These are phyloP conservation scores for Ascochyta pisi DNA, from an alignment of 2,329 filamentous ascomycete genomes.

Conservation along the genomic window DNA sequence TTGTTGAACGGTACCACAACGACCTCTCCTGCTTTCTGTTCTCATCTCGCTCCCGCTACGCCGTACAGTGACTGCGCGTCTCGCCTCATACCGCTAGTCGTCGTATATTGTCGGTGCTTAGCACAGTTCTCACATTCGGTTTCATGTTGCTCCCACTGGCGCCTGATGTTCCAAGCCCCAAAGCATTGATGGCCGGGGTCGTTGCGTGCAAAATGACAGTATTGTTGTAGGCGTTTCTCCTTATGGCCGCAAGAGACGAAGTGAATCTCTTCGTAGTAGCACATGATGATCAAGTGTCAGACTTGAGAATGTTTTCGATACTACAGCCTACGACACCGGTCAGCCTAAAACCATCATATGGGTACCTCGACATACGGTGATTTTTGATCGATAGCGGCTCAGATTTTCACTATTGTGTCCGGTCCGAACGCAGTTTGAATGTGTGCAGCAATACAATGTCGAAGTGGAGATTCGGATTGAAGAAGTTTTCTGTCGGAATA, in stretches of 20 bases:
- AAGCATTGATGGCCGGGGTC: constrained; percentile 73
- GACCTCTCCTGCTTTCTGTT: background rate
- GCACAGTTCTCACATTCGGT: constrained; percentile 27
- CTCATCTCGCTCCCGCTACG: background rate
- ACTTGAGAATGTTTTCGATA: background rate
- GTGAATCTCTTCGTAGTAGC: constrained; percentile 72
- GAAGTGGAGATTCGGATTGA: background rate
- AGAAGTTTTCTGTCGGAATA: background rate
- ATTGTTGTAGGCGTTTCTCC: constrained; percentile 65
- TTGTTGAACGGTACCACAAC: no score
- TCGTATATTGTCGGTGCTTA: constrained; percentile 6
- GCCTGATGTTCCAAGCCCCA: constrained; percentile 68
- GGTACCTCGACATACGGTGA: background rate
- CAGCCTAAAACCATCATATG: background rate
- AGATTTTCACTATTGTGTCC: background rate
- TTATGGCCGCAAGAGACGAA: constrained; percentile 69
- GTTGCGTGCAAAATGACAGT: constrained; percentile 79
- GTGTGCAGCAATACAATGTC: background rate
- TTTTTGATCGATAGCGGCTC: background rate
- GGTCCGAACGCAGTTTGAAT: background rate
- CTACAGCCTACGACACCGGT: background rate
- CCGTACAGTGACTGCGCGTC: background rate
- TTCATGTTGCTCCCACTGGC: constrained; percentile 63
- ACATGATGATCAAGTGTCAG: constrained; percentile 58
- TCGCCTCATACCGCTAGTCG: background rate